Evolutionary conservation across 2,329 filamentous ascomycete genomes (phyloP), one percentile per base, ranked within the genome.

Genomic region (Ophiostoma triangulosporum): DNA sequence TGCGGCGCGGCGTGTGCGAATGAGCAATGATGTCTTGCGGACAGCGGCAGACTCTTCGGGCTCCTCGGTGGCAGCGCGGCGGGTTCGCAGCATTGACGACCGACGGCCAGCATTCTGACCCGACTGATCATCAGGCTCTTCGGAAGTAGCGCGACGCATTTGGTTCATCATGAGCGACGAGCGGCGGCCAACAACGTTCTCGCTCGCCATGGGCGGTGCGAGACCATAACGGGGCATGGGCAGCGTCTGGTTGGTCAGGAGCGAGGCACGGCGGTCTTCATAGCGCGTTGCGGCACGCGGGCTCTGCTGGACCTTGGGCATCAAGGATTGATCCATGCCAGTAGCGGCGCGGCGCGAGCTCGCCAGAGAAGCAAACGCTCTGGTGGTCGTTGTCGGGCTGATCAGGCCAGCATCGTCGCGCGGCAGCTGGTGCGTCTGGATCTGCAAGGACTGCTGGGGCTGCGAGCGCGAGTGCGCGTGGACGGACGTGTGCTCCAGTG

Each of bases 201-300:
- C 73, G 22, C 65, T 63, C 2, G 73, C 66, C 1, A 69, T 69
- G 1, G 67, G 61, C 20, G 74, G 65, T 20, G 69, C 64, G 55
- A 62, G 56, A 3, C 66, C 61, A 46, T 64, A 66, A 8, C 74
- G 71, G 1, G 76, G 70, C n/a, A 68, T 70, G 5, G 74, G 68
- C 1, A 77, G 61, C 5, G 70, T 64, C n/a, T 66, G 70, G 2
- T 69, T 64, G 51, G 68, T 66, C 2, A 79, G 63, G 35, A 76
- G 66, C 12, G 68, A 74, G 40, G 68, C 69, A 46, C 77, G 69
- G 57, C 71, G 70, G 59, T 81, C 76, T 58, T 80, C 77, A 74
- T 50, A 24, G n/a, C 50, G 56, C 4, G 50, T 43, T 3, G 31
- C 15, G 12, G 72, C 65, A 50, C 75, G 55, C 7, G 65, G 70